Conservation (phyloP, 768 basidiomycete genomes). For the Gymnopilus junonius region DNA sequence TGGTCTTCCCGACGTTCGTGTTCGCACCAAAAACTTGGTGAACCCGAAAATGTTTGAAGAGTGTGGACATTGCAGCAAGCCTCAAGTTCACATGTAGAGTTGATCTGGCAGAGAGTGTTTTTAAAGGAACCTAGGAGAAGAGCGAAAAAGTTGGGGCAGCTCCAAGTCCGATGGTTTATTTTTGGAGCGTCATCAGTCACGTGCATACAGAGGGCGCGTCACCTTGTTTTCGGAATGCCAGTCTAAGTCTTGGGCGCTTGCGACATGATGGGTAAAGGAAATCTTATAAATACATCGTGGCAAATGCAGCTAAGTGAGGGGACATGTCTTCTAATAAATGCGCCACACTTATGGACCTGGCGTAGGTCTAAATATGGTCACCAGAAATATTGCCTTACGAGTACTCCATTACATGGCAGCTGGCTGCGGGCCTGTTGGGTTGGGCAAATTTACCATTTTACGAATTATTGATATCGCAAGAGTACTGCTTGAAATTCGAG, state of each 20-base stretch:
- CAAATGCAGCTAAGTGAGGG: too few relatives aligned
- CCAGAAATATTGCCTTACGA: background rate
- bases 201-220: background rate
- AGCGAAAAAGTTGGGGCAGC: background rate
- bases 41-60: conserved; percentile 84
- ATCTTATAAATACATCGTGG: too few relatives aligned
- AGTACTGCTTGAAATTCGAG: too few relatives aligned
- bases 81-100: background rate
- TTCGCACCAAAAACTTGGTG: conserved; percentile 96
- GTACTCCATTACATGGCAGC: too few relatives aligned
- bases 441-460: too few relatives aligned
- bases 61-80: conserved; percentile 64
- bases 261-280: too few relatives aligned
- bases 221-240: too few relatives aligned
- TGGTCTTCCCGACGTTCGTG: conserved; percentile 95
- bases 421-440: too few relatives aligned
- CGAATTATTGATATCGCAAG: too few relatives aligned
- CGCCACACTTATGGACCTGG: too few relatives aligned
- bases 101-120: background rate
- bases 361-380: background rate
- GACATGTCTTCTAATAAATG: too few relatives aligned
- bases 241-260: too few relatives aligned
- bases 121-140: background rate
- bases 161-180: background rate
- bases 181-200: background rate